Percentiles rank a stretch among this genome's conserved stretches.
Conservation (phyloP, 805 yeast species). For the Debaryomyces maramus region DNA sequence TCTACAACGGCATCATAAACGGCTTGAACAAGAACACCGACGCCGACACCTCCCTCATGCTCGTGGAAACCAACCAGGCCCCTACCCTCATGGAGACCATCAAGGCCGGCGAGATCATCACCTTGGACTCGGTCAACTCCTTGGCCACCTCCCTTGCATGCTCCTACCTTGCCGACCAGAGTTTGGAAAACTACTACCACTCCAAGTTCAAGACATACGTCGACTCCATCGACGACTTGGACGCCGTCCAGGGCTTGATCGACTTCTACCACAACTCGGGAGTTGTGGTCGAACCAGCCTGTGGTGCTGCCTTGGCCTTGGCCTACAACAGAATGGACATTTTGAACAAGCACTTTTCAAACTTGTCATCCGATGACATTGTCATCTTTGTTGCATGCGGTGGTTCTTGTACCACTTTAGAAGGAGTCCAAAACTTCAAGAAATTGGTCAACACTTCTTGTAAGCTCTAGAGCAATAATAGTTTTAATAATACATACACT, state of each 20-base stretch:
- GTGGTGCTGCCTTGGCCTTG: constrained; percentile 66
- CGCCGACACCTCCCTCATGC: constrained; percentile 32
- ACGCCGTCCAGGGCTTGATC: constrained; percentile 55
- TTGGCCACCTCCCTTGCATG: constrained; percentile 69
- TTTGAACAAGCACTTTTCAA: constrained; percentile 22
- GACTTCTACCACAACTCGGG: constrained; percentile 52
- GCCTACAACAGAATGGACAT: constrained; percentile 39
- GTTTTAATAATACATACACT: too few species aligned
- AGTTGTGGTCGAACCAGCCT: constrained; percentile 65
- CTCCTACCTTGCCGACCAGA: constrained; percentile 50
- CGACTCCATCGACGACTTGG: constrained; percentile 45
- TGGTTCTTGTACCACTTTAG: constrained; percentile 19
- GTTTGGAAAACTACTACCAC: constrained; percentile 40
- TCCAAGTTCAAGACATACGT: constrained; percentile 17
- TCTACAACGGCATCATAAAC: constrained; percentile 50
- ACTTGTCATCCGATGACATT: constrained; percentile 39
- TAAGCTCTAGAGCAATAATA: constrained; percentile 8
- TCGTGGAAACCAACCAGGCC: constrained; percentile 61
- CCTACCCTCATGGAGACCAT: constrained; percentile 58
- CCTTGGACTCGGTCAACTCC: constrained; percentile 47
- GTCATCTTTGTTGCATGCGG: constrained; percentile 63
- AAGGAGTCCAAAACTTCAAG: constrained; percentile 13
- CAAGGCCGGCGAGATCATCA: constrained; percentile 43
- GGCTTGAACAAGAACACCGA: constrained; percentile 39
- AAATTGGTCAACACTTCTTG: constrained; percentile 7